These are phyloP conservation scores for Hyaloscypha finlandica DNA, from an alignment of 495 filamentous ascomycete species.

Conservation along the genomic window DNA sequence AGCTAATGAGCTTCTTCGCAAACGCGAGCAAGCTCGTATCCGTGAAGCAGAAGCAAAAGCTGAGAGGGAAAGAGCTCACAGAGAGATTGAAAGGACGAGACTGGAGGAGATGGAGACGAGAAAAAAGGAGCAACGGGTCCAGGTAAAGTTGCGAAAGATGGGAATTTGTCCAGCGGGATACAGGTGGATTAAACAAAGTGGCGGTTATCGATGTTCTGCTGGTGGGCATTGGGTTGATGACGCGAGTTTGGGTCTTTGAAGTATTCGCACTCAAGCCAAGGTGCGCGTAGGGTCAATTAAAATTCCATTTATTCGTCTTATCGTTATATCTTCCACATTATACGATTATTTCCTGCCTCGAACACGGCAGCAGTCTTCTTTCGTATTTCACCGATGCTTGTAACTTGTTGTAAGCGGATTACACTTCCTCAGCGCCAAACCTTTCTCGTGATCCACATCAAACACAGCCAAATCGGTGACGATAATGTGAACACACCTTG, in stretches of 20 bases:
- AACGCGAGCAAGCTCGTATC: not conserved
- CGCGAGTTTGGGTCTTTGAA: constrained; percentile 10
- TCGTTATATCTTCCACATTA: too few relatives aligned
- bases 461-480: too few relatives aligned
- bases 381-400: too few relatives aligned
- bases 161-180: constrained; percentile 54
- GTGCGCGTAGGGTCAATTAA: too few relatives aligned
- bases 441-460: too few relatives aligned
- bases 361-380: too few relatives aligned
- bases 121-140: constrained; percentile 42
- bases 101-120: not conserved
- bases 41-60: constrained; percentile 36
- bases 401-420: too few relatives aligned
- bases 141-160: constrained; percentile 49
- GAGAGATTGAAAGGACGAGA: constrained; percentile 8
- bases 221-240: constrained; percentile 51
- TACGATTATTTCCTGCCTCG: too few relatives aligned
- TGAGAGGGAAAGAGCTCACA: constrained; percentile 35
- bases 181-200: constrained; percentile 54
- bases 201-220: constrained; percentile 56
- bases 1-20: not conserved
- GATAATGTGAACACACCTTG: too few relatives aligned
- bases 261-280: not conserved
- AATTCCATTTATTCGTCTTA: too few relatives aligned
- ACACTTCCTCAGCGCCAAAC: too few relatives aligned